Evolutionary conservation across 768 basidiomycete species (phyloP), one percentile per base, ranked within the genome.

Genomic region (Coprinopsis strossmayeri): DNA sequence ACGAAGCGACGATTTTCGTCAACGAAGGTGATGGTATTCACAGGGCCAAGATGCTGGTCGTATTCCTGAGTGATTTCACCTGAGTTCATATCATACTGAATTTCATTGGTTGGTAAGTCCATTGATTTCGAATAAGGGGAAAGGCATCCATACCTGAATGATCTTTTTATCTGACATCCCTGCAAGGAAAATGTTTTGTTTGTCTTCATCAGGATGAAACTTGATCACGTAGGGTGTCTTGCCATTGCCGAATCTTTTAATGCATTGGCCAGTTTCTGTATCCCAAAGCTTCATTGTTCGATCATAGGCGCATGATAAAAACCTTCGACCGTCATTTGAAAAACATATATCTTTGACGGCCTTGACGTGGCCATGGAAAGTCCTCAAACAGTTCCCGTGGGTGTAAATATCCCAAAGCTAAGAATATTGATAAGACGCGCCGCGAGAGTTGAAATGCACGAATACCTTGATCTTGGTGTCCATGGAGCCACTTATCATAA

Each of bases 151-250:
- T 59, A 92, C 94, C 77, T 97, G 95, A 32, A 98, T 90, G 55
- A 99, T 96, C 69, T 97, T 98, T 72, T 98, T 98, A 69, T 98
- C 94, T 34, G 87, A 89, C 96, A 98, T 99, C 52, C 96, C 96
- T 42, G 95, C 95, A 39, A 98, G 72, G 73, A 97, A 98, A 45
- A 94, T 85, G 61, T 96, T 72, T 62, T 97, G 93, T 64, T 97
- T 97, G 59, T 97, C 93, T 48, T 87, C 77, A 61, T 96, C 95
- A 4, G 96, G 96, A 64, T 98, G 89, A 73, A 97, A 99, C 47
- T 84, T 81, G 46, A 98, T 76, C 44, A 95, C 92, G 63, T 97
- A 93, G 10, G 96, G 93, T 17, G 93, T 93, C 73, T 97, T 97
- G 54, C 95, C 96, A 59, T 97, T 98, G 55, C 88, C 86, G 69